Percentiles rank a stretch among this genome's conserved stretches.
Conservation (phyloP, 225 moss, liverwort and hornwort species). For the Anthoceros angustus region DNA sequence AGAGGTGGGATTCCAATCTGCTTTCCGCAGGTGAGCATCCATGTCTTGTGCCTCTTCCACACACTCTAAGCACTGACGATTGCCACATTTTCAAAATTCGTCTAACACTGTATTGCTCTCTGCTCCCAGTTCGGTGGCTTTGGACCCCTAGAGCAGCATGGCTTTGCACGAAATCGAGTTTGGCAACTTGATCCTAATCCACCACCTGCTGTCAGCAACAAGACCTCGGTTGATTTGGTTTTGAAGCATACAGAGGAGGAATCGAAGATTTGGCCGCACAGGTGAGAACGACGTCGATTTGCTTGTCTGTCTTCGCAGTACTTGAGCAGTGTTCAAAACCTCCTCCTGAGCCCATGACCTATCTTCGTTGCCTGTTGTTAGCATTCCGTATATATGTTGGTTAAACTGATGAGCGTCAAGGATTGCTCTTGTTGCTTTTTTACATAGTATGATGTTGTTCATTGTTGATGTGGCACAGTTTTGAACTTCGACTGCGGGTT, state of each 20-base stretch:
- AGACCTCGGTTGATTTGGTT: conserved; percentile 52
- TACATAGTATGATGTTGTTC: not conserved
- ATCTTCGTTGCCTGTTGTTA: too few species aligned
- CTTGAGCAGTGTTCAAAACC: too few species aligned
- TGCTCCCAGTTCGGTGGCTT: conserved; percentile 45
- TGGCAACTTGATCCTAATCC: conserved; percentile 45
- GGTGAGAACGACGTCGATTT: not conserved
- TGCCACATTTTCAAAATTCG: not conserved
- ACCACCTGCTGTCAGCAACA: conserved; percentile 37
- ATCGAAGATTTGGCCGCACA: conserved; percentile 73
- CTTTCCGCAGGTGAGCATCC: conserved; percentile 28
- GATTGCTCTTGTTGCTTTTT: not conserved
- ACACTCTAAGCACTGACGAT: not conserved
- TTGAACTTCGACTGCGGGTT: conserved; percentile 71
- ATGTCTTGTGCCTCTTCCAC: not conserved
- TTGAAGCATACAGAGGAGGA: conserved; percentile 54
- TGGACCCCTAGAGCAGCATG: conserved; percentile 72
- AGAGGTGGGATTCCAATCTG: conserved; percentile 89
- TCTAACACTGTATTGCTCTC: not conserved
- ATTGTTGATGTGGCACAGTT: conserved; percentile 15
- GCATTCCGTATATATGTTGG: not conserved
- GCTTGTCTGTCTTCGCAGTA: not conserved
- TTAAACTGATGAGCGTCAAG: not conserved
- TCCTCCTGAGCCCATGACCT: too few species aligned
- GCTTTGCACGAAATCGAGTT: conserved; percentile 81